phyloP scores from a whole-genome alignment of 2,329 filamentous ascomycete genomes.

The Epichloe uncinata region DNA sequence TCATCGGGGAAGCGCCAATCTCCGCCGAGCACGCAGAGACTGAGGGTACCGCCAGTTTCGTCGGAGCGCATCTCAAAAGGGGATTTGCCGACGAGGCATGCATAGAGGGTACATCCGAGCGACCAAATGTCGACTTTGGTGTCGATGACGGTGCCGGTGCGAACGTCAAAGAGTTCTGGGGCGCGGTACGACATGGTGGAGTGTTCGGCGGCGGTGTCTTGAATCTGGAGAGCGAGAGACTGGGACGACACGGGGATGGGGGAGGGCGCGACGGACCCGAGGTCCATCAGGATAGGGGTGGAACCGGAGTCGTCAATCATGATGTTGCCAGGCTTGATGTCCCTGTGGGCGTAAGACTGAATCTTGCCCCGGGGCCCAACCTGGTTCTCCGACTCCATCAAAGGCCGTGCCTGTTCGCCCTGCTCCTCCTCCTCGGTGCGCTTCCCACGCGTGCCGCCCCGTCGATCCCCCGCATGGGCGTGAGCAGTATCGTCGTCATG shows the following conservation, averaged over 20 bases:
- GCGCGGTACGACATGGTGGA: conserved; percentile 98
- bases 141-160: conserved; percentile 81
- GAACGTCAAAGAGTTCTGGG: conserved; percentile 94
- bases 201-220: conserved; percentile 91
- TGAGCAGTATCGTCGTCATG: conserved; percentile 16
- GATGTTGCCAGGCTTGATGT: conserved; percentile 96
- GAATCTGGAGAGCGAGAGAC: conserved; percentile 78
- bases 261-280: conserved; percentile 78
- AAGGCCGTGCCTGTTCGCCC: conserved; percentile 62
- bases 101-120: conserved; percentile 92
- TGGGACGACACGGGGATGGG: conserved; percentile 77
- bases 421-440: conserved; percentile 53
- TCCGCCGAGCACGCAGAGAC: conserved; percentile 81
- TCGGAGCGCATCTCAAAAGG: conserved; percentile 94
- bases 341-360: conserved; percentile 81
- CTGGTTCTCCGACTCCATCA: conserved; percentile 64
- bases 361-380: conserved; percentile 50
- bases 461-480: no score
- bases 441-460: conserved; percentile 20
- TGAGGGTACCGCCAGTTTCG: conserved; percentile 87
- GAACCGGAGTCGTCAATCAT: conserved; percentile 93
- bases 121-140: conserved; percentile 98
- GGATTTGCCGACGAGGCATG: conserved; percentile 89
- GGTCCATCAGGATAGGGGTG: conserved; percentile 90
- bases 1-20: conserved; percentile 95